Percentiles rank a stretch among this genome's conserved stretches.
Conservation (phyloP, 352 stramenopile genomes). For the Phytophthora brassicae region DNA sequence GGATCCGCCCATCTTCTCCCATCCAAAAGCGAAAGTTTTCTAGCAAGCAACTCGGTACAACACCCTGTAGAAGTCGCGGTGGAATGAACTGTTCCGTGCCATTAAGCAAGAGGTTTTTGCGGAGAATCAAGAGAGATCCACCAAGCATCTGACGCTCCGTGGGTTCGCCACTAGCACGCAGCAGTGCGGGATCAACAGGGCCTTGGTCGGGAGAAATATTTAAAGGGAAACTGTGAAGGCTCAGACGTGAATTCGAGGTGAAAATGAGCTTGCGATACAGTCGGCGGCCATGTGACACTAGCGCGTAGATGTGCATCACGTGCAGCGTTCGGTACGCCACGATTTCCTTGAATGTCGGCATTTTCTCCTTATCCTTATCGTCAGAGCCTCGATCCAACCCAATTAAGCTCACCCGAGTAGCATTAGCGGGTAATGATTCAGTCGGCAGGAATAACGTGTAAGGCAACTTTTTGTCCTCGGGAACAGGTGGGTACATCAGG, state of each 20-base stretch:
- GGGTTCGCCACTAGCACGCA: slow-evolving; percentile 67
- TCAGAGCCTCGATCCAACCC: slow-evolving; percentile 69
- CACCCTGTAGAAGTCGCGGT: slow-evolving; percentile 91
- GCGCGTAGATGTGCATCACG: slow-evolving; percentile 96
- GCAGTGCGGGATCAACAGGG: slow-evolving; percentile 58
- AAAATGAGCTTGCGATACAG: slow-evolving; percentile 97
- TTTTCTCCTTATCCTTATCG: slow-evolving; percentile 77
- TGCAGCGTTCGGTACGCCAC: slow-evolving; percentile 91
- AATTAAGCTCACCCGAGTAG: slow-evolving; percentile 57
- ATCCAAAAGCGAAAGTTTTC: slow-evolving; percentile 98
- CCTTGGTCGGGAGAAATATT: slow-evolving; percentile 63
- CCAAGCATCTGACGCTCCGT: slow-evolving; percentile 60
- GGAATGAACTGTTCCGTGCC: slow-evolving; percentile 90
- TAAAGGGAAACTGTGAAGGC: slow-evolving; percentile 91
- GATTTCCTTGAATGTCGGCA: slow-evolving; percentile 97
- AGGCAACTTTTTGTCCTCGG: slow-evolving; percentile 80
- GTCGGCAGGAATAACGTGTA: slow-evolving; percentile 74
- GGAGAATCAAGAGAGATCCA: slow-evolving; percentile 91
- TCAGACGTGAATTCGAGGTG: slow-evolving; percentile 94
- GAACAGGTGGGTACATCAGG: slow-evolving; percentile 71
- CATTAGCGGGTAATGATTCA: slow-evolving; percentile 45
- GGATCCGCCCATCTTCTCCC: slow-evolving; percentile 93
- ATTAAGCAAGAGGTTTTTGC: slow-evolving; percentile 64
- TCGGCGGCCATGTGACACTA: slow-evolving; percentile 95
- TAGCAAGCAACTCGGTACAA: slow-evolving; percentile 93